These are phyloP conservation scores for Cenococcum geophilum DNA, from an alignment of 495 filamentous ascomycete genomes.

Conservation along the genomic window DNA sequence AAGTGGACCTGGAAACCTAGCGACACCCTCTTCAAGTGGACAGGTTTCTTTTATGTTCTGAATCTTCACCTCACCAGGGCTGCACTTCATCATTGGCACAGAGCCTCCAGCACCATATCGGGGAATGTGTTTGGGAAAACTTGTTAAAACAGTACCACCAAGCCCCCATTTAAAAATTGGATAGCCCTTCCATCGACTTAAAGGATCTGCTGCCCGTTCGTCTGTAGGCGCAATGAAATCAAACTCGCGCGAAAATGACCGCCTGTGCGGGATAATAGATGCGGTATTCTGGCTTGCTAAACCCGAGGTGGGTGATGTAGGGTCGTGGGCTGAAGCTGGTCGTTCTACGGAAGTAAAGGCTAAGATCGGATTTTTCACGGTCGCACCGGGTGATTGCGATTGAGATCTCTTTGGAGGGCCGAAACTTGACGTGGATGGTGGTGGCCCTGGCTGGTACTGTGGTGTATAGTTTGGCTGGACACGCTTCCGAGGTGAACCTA, in stretches of 20 bases:
- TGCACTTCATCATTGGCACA: conserved; percentile 72
- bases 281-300: conserved; percentile 36
- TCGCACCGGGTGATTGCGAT: conserved; percentile 72
- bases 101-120: conserved; percentile 70
- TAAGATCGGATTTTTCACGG: conserved; percentile 49
- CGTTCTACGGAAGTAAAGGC: conserved; percentile 46
- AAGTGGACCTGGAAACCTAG: conserved; percentile 83
- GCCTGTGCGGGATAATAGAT: conserved; percentile 42
- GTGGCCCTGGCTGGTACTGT: conserved; percentile 36
- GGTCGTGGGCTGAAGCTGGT: conserved; percentile 62
- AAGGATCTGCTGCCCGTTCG: conserved; percentile 68
- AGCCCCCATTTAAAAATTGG: conserved; percentile 86
- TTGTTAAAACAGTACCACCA: conserved; percentile 73
- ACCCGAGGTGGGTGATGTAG: conserved; percentile 44
- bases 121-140: conserved; percentile 83
- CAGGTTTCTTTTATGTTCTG: conserved; percentile 62
- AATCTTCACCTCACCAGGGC: conserved; percentile 76
- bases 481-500: conserved; percentile 49
- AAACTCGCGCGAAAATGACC: conserved; percentile 37
- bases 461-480: conserved; percentile 33
- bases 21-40: conserved; percentile 61
- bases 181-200: conserved; percentile 83
- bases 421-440: conserved; percentile 28
- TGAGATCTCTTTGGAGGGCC: conserved; percentile 66
- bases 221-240: conserved; percentile 59